A percentile compares a stretch with the other conserved stretches of the same genome.
phyloP scores from a whole-genome alignment of 495 filamentous ascomycete species.

The Talaromyces thailandensis region DNA sequence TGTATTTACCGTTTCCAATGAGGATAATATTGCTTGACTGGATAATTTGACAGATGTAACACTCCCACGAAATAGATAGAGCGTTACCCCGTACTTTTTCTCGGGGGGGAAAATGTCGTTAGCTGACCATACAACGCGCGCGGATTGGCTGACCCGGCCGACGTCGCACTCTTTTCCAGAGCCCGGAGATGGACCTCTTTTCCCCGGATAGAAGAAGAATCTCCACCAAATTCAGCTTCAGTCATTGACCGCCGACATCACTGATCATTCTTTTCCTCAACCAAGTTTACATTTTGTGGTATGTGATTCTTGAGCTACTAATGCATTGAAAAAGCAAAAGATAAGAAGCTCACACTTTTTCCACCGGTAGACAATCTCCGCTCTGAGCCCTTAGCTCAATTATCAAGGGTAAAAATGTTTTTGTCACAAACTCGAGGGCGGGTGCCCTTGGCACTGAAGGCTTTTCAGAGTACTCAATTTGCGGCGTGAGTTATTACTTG shows the following conservation, averaged over 20 bases:
- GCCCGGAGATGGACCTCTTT: not conserved
- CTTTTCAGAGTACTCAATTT: slow-evolving; percentile 4
- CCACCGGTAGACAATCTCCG: not conserved
- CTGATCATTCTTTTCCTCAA: not conserved
- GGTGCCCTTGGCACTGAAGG: slow-evolving; percentile 32
- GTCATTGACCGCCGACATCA: not conserved
- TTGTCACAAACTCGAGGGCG: slow-evolving; percentile 32
- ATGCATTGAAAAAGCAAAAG: not conserved
- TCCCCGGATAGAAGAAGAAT: slow-evolving; percentile 3
- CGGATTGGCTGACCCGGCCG: not conserved
- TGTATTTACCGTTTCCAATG: not conserved
- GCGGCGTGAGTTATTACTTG: not conserved
- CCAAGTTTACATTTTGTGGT: not conserved
- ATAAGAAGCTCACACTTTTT: not conserved
- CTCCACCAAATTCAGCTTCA: not conserved
- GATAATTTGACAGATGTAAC: not conserved
- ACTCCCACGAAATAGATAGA: not conserved
- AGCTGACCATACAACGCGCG: not conserved
- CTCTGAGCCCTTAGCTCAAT: not conserved
- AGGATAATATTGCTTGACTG: not conserved
- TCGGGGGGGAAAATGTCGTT: not conserved
- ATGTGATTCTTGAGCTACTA: not conserved
- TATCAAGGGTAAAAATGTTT: slow-evolving; percentile 23
- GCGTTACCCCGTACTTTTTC: not conserved
- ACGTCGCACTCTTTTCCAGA: not conserved